Conservation (phyloP, 306 rosid genomes). For the Cotoneaster glaucophyllus region DNA sequence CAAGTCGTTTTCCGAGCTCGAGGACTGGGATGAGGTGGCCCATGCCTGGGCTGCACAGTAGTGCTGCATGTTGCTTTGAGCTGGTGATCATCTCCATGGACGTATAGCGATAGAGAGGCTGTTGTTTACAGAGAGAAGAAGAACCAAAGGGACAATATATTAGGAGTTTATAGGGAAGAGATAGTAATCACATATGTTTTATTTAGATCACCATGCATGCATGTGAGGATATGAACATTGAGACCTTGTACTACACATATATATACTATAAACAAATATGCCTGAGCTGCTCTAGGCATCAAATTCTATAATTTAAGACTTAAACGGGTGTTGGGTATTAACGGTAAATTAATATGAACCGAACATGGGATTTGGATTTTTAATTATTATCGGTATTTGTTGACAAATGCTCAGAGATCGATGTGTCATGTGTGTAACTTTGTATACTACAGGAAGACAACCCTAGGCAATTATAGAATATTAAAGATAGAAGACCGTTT, state of each 20-base stretch:
- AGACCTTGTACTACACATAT: background rate
- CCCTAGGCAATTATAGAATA: no score
- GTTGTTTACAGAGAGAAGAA: no score
- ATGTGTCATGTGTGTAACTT: no score
- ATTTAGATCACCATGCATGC: background rate
- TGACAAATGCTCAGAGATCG: no score
- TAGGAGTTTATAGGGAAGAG: background rate
- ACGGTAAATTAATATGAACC: no score
- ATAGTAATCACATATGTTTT: background rate
- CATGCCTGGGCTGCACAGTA: conserved; percentile 44
- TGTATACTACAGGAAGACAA: no score
- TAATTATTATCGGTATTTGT: no score
- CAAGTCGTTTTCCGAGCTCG: conserved; percentile 40
- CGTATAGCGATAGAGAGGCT: background rate
- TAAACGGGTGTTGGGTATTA: no score
- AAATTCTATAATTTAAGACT: no score
- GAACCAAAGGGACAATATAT: background rate
- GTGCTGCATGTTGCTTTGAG: conserved; percentile 17
- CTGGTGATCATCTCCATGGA: background rate
- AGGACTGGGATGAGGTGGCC: conserved; percentile 48
- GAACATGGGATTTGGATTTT: no score
- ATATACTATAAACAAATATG: background rate
- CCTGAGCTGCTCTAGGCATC: no score
- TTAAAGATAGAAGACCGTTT: no score
- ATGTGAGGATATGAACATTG: background rate